These are phyloP conservation scores for Psidium friedrichsthalianum DNA, from an alignment of 345 rosid species.

Conservation along the genomic window DNA sequence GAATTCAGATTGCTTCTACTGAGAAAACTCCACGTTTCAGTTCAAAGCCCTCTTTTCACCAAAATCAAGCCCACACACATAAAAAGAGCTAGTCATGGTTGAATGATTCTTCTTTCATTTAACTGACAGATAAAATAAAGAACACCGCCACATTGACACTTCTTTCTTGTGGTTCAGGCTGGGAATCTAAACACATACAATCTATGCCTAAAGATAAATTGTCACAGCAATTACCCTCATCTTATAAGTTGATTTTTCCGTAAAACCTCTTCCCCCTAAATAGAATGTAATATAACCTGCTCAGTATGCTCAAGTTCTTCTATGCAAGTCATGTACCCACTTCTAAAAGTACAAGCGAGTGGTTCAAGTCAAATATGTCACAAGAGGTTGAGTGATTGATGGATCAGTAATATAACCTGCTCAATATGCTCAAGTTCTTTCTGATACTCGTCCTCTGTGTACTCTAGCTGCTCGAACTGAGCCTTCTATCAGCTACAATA, in stretches of 20 bases:
- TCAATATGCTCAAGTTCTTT: conserved; percentile 92
- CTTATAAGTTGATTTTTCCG: not conserved
- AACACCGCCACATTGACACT: not conserved
- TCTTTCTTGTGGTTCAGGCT: not conserved
- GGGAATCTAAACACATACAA: not conserved
- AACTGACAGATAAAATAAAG: not conserved
- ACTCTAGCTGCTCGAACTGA: conserved; percentile 79
- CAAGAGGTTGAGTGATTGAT: not conserved
- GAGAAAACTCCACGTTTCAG: not conserved
- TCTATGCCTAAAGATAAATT: not conserved
- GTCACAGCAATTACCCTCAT: not conserved
- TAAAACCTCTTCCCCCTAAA: not conserved
- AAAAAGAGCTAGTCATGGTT: not conserved
- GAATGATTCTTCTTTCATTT: not conserved
- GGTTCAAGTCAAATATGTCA: not conserved
- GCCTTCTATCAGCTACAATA: conserved; percentile 93
- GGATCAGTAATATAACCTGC: conserved; percentile 32
- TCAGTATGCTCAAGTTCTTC: no score
- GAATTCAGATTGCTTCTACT: not conserved
- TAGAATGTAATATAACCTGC: not conserved
- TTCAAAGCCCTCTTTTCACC: not conserved
- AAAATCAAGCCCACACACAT: not conserved
- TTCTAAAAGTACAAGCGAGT: not conserved
- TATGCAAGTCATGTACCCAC: not conserved
- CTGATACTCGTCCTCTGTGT: conserved; percentile 93